Evolutionary conservation across 805 yeast genomes (phyloP), one percentile per base, ranked within the genome.

Genomic region (Cyberlindnera bimundalis): DNA sequence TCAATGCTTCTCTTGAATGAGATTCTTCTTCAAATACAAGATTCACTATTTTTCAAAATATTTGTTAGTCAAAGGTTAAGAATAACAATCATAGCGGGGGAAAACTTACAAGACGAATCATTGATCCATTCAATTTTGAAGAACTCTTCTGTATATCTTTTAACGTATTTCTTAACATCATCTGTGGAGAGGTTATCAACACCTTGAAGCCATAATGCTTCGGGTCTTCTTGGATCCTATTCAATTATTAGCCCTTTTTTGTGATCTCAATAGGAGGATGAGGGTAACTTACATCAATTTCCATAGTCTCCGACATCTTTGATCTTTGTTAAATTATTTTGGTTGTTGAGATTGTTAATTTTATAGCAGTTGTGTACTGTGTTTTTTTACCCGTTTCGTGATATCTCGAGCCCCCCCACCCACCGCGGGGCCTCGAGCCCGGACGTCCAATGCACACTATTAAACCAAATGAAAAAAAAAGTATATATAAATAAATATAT

Each of bases 51-150:
- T 17, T 10, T 4, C n/a, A n/a, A n/a, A n/a, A n/a, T n/a, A n/a
- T n/a, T n/a, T n/a, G n/a, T n/a, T n/a, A n/a, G n/a, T n/a, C n/a
- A 7, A 15, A 10, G 15, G 25, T 31, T 10, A 19, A n/a, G 6
- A 17, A 7, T 5, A 5, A 19, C 16, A n/a, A n/a, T n/a, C n/a
- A n/a, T n/a, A n/a, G n/a, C n/a, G n/a, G n/a, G n/a, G n/a, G 31
- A 8, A 4, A 10, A 51, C 60, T 30, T 26, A 54, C 60, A 18
- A 1, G 51, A 45, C 1, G 44, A 27, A 25, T 57, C 61, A 35
- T 57, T 54, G 20, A 57, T 48, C 61, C 61, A 57, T 29, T 57
- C 60, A 13, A 55, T 29, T 18, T 46, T 53, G 37, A 51, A 53
- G 9, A 40, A 37, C 13, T 46, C 43, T 2, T 47, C 48, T 4